phyloP scores from a whole-genome alignment of 257 asterid species.

The Apocynum venetum region DNA sequence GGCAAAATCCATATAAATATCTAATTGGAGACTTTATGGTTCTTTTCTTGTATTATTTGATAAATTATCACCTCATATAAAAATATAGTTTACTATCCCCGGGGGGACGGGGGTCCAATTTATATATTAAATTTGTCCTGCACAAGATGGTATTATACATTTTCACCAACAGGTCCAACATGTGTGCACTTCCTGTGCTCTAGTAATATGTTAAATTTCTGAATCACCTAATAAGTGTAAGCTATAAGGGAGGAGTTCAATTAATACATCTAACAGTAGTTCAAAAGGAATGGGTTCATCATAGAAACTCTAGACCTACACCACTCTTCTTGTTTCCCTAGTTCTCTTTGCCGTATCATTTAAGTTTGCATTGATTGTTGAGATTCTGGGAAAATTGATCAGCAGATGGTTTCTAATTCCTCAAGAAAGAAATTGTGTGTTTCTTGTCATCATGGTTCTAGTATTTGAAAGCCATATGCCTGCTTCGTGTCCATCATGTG shows the following conservation, averaged over 20 bases:
- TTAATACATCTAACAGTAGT: background rate
- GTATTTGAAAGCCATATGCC: background rate
- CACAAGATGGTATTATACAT: background rate
- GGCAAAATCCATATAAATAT: background rate
- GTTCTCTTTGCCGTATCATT: background rate
- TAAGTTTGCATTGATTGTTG: background rate
- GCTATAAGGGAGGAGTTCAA: background rate
- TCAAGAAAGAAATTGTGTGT: background rate
- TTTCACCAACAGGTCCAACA: background rate
- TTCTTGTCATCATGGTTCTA: background rate
- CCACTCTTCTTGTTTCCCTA: background rate
- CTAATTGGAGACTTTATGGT: background rate
- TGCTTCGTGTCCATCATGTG: background rate
- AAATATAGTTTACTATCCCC: background rate
- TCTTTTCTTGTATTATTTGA: background rate
- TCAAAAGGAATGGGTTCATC: background rate
- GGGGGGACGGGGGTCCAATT: background rate
- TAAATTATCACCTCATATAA: background rate
- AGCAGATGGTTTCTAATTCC: background rate
- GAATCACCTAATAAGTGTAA: background rate
- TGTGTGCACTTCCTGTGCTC: background rate
- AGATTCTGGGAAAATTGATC: background rate
- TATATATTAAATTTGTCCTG: background rate
- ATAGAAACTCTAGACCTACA: background rate
- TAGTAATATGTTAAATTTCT: background rate